Evolutionary conservation across 768 basidiomycete species (phyloP), one percentile per base, ranked within the genome.

Genomic region (Tubosaeta sp.): DNA sequence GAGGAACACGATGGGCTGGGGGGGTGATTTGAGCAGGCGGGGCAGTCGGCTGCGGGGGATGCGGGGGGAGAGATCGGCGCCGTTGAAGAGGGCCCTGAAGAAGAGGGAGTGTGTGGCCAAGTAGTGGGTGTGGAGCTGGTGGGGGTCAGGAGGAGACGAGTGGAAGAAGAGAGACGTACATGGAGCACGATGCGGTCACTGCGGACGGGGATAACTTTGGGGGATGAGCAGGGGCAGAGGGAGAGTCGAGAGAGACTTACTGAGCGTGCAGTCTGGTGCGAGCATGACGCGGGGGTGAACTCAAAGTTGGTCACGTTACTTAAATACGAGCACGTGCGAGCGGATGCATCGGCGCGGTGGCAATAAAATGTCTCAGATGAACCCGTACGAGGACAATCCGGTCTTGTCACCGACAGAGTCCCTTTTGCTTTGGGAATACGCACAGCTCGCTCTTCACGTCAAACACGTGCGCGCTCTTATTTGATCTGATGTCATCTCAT

Each of bases 351-450:
- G 32, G 10, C 12, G 9, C 32, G 32, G 32, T 33, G 32, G 32
- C 12, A 12, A 33, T 33, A 22, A n/a, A 7, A 35, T 7, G 45
- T 79, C 83, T 63, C 66, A 74, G 6, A 60, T 68, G 39, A 92
- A 91, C 60, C 90, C 90, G 8, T 92, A 92, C 61, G 80, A 83
- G 48, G 77, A 76, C 1, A 83, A 94, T 62, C 79, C 85, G 0
- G 77, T 76, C 56, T 72, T 95, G 22, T 79, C 86, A 2, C 62
- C 76, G 3, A 70, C 85, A 5, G 89, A 97, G 67, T 81, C 87
- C 6, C 82, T 90, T 34, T 83, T 93, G 0, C 80, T 97, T 34
- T 93, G 91, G 89, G 93, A 97, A 67, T 95, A 95, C 65, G 89
- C 91, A 29, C 91, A 91, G 61, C 76, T 95, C 16, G 84, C 87